Conservation (phyloP, 2,329 filamentous ascomycete species). For the Aspergillus sp. region DNA sequence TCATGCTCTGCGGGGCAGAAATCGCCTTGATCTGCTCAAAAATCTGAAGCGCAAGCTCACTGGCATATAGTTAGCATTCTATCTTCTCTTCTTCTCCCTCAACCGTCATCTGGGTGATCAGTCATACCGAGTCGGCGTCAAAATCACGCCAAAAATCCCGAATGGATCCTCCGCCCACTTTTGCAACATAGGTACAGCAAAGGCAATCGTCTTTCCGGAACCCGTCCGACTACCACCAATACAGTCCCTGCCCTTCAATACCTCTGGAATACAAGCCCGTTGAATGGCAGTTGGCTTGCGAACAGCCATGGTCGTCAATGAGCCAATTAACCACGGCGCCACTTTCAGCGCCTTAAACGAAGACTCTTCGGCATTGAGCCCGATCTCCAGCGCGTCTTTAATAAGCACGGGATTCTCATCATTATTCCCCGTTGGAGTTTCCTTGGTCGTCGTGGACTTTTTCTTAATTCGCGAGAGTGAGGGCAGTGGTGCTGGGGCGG, state of each 20-base stretch:
- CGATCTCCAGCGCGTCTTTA: conserved; percentile 41
- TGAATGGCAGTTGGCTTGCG: conserved; percentile 89
- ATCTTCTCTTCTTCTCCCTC: background rate
- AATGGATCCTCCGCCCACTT: conserved; percentile 90
- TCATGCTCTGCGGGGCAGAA: conserved; percentile 81
- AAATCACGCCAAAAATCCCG: conserved; percentile 83
- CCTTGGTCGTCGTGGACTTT: conserved; percentile 26
- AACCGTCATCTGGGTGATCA: background rate
- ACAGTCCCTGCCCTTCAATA: conserved; percentile 85
- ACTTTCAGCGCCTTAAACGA: conserved; percentile 74
- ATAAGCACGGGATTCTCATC: conserved; percentile 40
- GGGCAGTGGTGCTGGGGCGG: conserved; percentile 35
- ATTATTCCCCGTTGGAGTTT: conserved; percentile 16
- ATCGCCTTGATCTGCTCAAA: conserved; percentile 96
- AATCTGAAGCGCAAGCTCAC: conserved; percentile 92
- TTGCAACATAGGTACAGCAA: conserved; percentile 90
- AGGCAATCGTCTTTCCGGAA: conserved; percentile 96
- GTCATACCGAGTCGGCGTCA: conserved; percentile 77
- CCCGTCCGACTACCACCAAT: conserved; percentile 94
- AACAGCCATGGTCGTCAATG: conserved; percentile 76
- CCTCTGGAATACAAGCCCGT: conserved; percentile 87
- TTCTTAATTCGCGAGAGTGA: conserved; percentile 44
- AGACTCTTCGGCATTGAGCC: conserved; percentile 45
- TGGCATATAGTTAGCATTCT: conserved; percentile 24
- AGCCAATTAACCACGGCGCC: conserved; percentile 83